Evolutionary conservation across 208 protist species (phyloP), one percentile per base, ranked within the genome.

Genomic region (Herpetomonas tarakana): DNA sequence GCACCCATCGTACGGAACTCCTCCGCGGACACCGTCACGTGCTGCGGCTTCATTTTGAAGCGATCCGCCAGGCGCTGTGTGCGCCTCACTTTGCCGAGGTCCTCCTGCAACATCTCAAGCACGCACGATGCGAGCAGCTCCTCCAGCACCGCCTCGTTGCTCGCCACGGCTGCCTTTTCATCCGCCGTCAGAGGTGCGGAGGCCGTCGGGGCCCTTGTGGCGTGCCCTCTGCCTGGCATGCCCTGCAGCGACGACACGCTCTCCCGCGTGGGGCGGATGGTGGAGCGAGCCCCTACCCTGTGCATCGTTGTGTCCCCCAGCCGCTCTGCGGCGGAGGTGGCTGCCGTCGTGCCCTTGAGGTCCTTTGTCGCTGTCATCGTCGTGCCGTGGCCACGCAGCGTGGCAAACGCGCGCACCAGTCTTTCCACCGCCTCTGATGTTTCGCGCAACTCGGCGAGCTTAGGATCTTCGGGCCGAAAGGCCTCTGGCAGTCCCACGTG

Each of bases 361-460:
- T n/a, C 46, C 19, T 28, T 50, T n/a, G 38, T 27, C 25, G 47
- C 50, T 9, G 28, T 39, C 6, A 30, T 11, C 25, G 46, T 7
- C 22, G 51, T 26, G 28, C 16, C 57, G 49, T 85, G 71, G 19
- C 85, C 80, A 58, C 83, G 61, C 62, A 94, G 65, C 27, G 73
- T 51, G 6, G 85, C 88, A 58, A 94, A 94, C 27, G 88, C 85
- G 22, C 74, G 71, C 41, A 94, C 85, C 9, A 94, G 68, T 4
- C 83, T 72, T 44, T 94, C 88, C 56, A 94, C 88, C 25, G 88
- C 88, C 65, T 91, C 84, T 0, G 85, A 89, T 2, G 85, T 89
- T 54, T 92, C 88, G 1, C 83, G 74, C 41, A 94, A 75, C 60
- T 91, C 78, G 6, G 73, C 63, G 29, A 87, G 49, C 38, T 74